Conservation (phyloP, 371 early-diverging fungal species). For the Funneliformis caledonium region DNA sequence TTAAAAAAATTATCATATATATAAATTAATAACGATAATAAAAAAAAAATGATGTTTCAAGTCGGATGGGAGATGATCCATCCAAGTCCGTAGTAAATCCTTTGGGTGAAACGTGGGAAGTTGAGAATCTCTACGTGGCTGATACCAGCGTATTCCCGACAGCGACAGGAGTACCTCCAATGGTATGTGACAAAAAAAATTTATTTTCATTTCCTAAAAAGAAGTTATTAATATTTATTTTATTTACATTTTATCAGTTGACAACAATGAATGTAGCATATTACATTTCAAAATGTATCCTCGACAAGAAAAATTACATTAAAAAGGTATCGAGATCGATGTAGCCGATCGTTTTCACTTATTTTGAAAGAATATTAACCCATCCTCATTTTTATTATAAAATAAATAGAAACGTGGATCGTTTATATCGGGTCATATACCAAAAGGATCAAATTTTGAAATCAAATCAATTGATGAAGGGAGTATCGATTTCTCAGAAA, state of each 20-base stretch:
- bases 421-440: neutral
- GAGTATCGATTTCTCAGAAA: neutral
- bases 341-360: neutral
- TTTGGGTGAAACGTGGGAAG: conserved; percentile 77
- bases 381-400: neutral
- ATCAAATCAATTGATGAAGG: neutral
- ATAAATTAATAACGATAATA: neutral
- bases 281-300: conserved; percentile 10
- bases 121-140: conserved; percentile 71
- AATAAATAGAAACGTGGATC: neutral
- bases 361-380: neutral
- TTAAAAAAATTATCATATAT: too few relatives aligned
- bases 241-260: neutral
- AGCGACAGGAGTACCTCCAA: conserved; percentile 79
- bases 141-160: conserved; percentile 80
- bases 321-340: neutral
- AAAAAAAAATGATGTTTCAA: conserved; percentile 35
- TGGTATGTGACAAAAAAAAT: conserved; percentile 49
- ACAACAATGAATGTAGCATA: conserved; percentile 24
- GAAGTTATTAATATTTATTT: neutral
- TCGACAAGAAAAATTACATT: neutral
- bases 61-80: conserved; percentile 71
- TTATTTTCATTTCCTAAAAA: neutral
- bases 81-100: conserved; percentile 66
- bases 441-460: neutral